These are phyloP conservation scores for Rhynchosporium agropyri DNA, from an alignment of 2,329 filamentous ascomycete genomes.

Conservation along the genomic window DNA sequence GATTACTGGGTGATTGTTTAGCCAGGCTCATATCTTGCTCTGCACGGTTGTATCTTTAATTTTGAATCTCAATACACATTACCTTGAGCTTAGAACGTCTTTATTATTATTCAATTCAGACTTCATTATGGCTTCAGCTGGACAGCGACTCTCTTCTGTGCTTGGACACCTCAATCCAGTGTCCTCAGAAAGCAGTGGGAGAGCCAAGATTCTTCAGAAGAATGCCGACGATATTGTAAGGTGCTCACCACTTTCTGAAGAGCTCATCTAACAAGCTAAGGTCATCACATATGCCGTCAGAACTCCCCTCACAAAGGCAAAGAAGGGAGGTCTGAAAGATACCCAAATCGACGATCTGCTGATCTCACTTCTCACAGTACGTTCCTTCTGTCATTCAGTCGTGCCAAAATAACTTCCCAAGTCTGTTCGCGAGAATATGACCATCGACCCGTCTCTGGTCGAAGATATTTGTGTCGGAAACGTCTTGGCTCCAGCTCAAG, in stretches of 20 bases:
- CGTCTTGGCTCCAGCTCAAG: constrained; percentile 89
- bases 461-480: constrained; percentile 90
- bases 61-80: constrained; percentile 1
- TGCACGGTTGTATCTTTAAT: neutral
- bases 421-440: constrained; percentile 31
- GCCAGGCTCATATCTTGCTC: neutral
- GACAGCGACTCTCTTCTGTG: constrained; percentile 42
- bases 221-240: constrained; percentile 84
- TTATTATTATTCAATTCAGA: neutral
- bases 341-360: constrained; percentile 84
- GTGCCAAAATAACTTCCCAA: constrained; percentile 11
- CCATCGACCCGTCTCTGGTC: constrained; percentile 71
- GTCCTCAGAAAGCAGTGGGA: constrained; percentile 48
- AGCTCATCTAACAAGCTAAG: constrained; percentile 25
- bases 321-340: constrained; percentile 93
- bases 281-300: constrained; percentile 90
- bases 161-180: constrained; percentile 44
- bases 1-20: constrained; percentile 16
- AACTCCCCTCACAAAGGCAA: constrained; percentile 86
- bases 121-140: constrained; percentile 31
- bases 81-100: neutral
- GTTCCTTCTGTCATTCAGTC: constrained; percentile 51
- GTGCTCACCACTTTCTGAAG: constrained; percentile 44
- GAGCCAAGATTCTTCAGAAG: constrained; percentile 67
- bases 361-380: constrained; percentile 75